Evolutionary conservation across 2,329 filamentous ascomycete species (phyloP).

Genomic region (Aciculosporium take): DNA sequence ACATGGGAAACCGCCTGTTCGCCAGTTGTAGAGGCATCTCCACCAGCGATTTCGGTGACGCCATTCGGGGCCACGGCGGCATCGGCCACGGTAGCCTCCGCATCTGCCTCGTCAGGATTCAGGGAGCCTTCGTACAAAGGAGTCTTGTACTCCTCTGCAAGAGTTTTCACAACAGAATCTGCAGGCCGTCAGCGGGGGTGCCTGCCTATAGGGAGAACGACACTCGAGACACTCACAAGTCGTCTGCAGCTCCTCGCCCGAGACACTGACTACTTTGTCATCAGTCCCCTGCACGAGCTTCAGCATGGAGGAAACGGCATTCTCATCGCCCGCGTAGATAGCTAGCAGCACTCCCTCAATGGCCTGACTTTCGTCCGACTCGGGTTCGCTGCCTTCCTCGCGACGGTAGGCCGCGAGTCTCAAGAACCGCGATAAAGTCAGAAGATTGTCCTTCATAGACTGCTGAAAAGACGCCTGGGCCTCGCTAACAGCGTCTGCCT

Average conservation of each 20-base stretch:
- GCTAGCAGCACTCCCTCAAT: constrained; percentile 67
- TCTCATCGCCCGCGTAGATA: constrained; percentile 66
- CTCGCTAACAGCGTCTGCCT: constrained; percentile 37
- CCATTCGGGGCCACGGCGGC: constrained; percentile 47
- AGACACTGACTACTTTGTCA: constrained; percentile 51
- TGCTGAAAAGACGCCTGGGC: constrained; percentile 36
- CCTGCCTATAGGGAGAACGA: background rate
- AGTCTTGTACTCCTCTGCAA: constrained; percentile 38
- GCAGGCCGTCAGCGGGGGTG: constrained; percentile 9
- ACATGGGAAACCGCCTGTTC: constrained; percentile 25
- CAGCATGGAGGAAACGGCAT: constrained; percentile 58
- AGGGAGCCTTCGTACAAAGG: constrained; percentile 20
- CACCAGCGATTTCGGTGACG: constrained; percentile 50
- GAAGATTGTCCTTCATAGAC: constrained; percentile 47
- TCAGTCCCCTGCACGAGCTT: constrained; percentile 62
- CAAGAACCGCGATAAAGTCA: constrained; percentile 66
- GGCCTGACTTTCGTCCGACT: constrained; percentile 59
- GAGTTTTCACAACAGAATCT: constrained; percentile 28
- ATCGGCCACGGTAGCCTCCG: constrained; percentile 32
- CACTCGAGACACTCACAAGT: constrained; percentile 47
- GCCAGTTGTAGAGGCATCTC: constrained; percentile 26
- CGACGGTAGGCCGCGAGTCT: constrained; percentile 64
- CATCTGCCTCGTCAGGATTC: constrained; percentile 14
- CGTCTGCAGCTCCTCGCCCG: constrained; percentile 49
- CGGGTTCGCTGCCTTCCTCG: constrained; percentile 50